Evolutionary conservation across 345 rosid species (phyloP).

Genomic region (Linum tenue): DNA sequence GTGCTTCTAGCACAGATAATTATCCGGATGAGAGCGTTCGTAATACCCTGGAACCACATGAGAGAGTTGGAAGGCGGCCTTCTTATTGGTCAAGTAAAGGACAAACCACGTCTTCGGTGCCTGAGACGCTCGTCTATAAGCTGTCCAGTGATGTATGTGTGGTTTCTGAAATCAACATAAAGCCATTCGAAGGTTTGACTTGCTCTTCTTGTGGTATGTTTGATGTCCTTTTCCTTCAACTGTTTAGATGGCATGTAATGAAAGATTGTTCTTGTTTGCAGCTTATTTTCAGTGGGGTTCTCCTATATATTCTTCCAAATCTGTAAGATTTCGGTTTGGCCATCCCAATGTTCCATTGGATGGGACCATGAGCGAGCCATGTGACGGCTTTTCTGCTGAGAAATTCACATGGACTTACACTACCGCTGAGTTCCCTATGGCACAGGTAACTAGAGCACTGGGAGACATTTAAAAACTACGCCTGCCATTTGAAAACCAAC

Average conservation of each 20-base stretch:
- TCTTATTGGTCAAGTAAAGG: constrained; percentile 97
- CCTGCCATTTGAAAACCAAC: too few species aligned
- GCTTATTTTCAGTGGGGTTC: constrained; percentile 63
- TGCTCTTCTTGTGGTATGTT: background rate
- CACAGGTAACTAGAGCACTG: constrained; percentile 41
- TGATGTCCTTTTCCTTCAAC: background rate
- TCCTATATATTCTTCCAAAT: constrained; percentile 77
- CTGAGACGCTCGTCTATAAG: constrained; percentile 79
- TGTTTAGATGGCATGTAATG: constrained; percentile 9
- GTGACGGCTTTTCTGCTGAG: constrained; percentile 25
- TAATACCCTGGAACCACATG: constrained; percentile 57
- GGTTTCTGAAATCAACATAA: constrained; percentile 57
- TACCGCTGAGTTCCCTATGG: constrained; percentile 82
- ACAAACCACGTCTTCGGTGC: constrained; percentile 49
- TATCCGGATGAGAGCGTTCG: constrained; percentile 65
- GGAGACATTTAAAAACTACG: too few species aligned
- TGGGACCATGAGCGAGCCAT: constrained; percentile 20
- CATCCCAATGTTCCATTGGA: constrained; percentile 29
- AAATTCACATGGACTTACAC: constrained; percentile 68
- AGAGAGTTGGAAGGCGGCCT: constrained; percentile 35
- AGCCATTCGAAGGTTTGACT: constrained; percentile 71
- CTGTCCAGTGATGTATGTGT: constrained; percentile 57
- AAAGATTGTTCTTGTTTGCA: constrained; percentile 24
- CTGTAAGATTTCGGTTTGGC: constrained; percentile 69
- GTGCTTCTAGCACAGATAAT: constrained; percentile 92